Evolutionary conservation across 345 rosid species (phyloP).

Genomic region (Dipteronia sinensis): DNA sequence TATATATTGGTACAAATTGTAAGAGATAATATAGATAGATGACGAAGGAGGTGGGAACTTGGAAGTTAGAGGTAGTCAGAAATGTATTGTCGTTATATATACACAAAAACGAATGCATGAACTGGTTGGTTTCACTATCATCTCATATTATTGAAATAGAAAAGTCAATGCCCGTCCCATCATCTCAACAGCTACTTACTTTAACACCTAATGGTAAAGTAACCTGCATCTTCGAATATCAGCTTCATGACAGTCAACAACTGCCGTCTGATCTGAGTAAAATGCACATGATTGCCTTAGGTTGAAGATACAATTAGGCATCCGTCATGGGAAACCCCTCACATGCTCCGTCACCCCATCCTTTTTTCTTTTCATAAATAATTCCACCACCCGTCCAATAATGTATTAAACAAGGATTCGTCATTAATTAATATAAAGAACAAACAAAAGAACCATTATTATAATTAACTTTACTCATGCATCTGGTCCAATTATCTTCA

Average conservation of each 20-base stretch:
- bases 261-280: conserved; percentile 10
- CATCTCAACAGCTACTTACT: conserved; percentile 1
- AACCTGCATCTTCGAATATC: neutral
- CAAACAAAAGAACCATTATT: neutral
- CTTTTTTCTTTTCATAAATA: neutral
- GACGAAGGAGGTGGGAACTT: neutral
- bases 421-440: neutral
- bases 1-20: too few species aligned
- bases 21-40: too few species aligned
- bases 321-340: neutral
- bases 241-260: conserved; percentile 11
- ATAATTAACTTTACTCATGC: neutral
- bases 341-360: neutral
- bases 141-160: neutral
- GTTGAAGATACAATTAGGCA: neutral
- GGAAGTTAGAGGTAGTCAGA: neutral
- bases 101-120: neutral
- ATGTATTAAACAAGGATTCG: conserved; percentile 11
- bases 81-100: conserved; percentile 6
- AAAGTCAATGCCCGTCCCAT: conserved; percentile 43
- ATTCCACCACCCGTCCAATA: conserved; percentile 25
- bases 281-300: conserved; percentile 1
- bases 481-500: neutral
- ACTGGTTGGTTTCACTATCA: too few species aligned
- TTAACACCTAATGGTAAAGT: neutral